phyloP scores from a whole-genome alignment of 768 basidiomycete genomes.

The Leccinum uliginosum region DNA sequence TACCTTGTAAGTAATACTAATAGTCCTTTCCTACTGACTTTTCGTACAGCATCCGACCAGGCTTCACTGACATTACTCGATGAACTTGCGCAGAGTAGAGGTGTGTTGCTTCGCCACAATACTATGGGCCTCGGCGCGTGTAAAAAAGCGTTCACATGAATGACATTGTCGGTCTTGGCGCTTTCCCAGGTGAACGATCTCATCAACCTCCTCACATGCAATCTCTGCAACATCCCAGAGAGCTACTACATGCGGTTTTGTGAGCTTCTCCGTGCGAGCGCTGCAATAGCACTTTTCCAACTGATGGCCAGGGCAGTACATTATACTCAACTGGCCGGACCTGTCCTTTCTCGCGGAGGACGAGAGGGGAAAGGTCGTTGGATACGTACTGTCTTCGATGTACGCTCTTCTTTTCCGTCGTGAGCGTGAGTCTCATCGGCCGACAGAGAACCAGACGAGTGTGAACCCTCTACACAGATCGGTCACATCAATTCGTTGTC shows the following conservation, averaged over 20 bases:
- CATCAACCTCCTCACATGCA: conserved; percentile 46
- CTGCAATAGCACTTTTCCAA: not conserved
- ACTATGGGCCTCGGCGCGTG: not conserved
- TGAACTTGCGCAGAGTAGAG: conserved; percentile 30
- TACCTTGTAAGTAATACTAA: not conserved
- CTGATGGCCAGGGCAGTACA: conserved; percentile 38
- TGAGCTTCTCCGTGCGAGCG: conserved; percentile 12
- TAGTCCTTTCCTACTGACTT: not conserved
- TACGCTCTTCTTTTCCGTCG: conserved; percentile 23
- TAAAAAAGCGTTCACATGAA: not conserved
- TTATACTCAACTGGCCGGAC: conserved; percentile 48
- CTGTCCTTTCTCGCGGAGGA: conserved; percentile 52
- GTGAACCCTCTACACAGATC: conserved; percentile 5
- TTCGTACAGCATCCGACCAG: not conserved
- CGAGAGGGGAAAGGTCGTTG: conserved; percentile 45
- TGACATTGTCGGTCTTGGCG: not conserved
- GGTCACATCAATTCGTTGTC: conserved; percentile 29
- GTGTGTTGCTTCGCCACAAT: conserved; percentile 11
- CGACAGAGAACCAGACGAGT: conserved; percentile 23
- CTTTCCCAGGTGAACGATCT: conserved; percentile 42
- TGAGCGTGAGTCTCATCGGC: conserved; percentile 1
- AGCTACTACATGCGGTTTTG: conserved; percentile 37
- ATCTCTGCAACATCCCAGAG: conserved; percentile 50
- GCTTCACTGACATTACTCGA: conserved; percentile 2
- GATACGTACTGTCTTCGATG: conserved; percentile 57